Percentiles rank a stretch among this genome's conserved stretches.
These are phyloP conservation scores for Quercus gilva DNA, from an alignment of 306 rosid species.

Conservation along the genomic window DNA sequence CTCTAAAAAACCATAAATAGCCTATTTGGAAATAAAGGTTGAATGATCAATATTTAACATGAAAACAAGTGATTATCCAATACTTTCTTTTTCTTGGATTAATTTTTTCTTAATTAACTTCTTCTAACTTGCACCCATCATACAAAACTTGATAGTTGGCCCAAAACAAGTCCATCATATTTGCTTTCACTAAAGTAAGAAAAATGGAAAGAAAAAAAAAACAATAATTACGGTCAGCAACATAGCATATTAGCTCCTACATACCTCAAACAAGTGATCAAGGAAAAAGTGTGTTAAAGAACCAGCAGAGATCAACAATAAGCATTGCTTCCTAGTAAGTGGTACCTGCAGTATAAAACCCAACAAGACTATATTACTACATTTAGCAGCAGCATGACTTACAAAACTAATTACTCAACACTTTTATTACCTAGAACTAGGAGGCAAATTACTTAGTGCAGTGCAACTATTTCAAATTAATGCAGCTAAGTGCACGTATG, in stretches of 20 bases:
- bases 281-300: slow-evolving; percentile 85
- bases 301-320: slow-evolving; percentile 73
- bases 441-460: background rate
- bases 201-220: background rate
- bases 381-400: background rate
- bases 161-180: background rate
- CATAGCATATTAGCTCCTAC: background rate
- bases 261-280: slow-evolving; percentile 88
- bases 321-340: slow-evolving; percentile 65
- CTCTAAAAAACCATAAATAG: background rate
- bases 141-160: background rate
- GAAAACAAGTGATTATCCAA: background rate
- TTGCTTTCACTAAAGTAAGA: background rate
- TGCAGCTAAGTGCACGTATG: background rate
- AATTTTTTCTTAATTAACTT: background rate
- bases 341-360: slow-evolving; percentile 49
- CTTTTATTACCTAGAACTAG: background rate
- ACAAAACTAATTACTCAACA: background rate
- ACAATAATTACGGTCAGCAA: background rate
- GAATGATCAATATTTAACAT: background rate
- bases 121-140: background rate
- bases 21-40: background rate
- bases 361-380: background rate
- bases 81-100: background rate
- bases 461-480: background rate